Conservation (phyloP, 1,284 basidiomycete species). For the Stygiomarasmius scandens region DNA sequence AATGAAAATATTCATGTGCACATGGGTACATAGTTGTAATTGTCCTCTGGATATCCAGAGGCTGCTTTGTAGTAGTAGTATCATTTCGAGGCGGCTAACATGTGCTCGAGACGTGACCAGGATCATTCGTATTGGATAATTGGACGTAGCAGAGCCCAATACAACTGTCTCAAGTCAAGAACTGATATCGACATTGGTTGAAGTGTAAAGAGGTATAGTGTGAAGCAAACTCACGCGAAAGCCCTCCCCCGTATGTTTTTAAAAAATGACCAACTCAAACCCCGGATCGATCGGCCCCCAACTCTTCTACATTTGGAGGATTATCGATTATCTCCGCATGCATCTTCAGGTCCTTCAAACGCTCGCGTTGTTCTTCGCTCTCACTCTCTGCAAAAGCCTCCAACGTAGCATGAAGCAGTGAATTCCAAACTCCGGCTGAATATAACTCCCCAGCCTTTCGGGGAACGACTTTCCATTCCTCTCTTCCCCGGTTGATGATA, state of each 20-base stretch:
- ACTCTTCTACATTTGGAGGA: not conserved
- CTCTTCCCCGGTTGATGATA: constrained; percentile 27
- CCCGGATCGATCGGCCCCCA: not conserved
- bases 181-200: too few relatives aligned
- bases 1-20: constrained; percentile 25
- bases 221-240: constrained; percentile 4
- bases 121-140: not conserved
- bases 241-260: too few relatives aligned
- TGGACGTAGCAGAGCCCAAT: constrained; percentile 3
- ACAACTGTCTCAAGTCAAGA: not conserved
- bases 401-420: constrained; percentile 28
- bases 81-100: constrained; percentile 21
- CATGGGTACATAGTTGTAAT: constrained; percentile 31
- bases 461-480: constrained; percentile 26
- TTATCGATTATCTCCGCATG: constrained; percentile 10
- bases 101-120: constrained; percentile 2
- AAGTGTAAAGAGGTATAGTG: too few relatives aligned
- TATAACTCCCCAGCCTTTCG: constrained; percentile 25
- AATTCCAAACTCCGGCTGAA: constrained; percentile 26
- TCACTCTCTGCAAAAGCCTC: too few relatives aligned
- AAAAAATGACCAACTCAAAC: not conserved
- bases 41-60: too few relatives aligned
- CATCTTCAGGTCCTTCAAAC: constrained; percentile 8
- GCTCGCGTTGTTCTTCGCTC: too few relatives aligned
- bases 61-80: too few relatives aligned